These are phyloP conservation scores for Suillus hirtellus DNA, from an alignment of 768 basidiomycete species.

Conservation along the genomic window DNA sequence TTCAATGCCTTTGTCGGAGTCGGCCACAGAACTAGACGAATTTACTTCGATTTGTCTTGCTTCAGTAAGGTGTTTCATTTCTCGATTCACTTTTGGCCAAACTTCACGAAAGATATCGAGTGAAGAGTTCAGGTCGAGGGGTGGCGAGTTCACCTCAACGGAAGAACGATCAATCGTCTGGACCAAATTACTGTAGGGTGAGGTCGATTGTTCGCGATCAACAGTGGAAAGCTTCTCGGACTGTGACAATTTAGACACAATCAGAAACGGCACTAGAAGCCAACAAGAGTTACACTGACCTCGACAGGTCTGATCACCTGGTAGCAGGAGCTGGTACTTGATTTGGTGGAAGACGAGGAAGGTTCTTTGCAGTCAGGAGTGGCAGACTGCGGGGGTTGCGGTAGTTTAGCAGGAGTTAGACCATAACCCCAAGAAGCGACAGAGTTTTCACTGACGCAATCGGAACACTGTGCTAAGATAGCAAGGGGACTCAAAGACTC, in stretches of 20 bases:
- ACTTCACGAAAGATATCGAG: constrained; percentile 27
- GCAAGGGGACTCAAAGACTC: not conserved
- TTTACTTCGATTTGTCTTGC: constrained; percentile 9
- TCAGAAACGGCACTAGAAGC: not conserved
- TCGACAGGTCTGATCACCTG: constrained; percentile 7
- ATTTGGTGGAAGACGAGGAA: not conserved
- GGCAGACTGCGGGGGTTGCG: constrained; percentile 2
- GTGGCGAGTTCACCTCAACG: constrained; percentile 21
- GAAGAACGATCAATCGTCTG: not conserved
- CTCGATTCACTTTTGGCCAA: constrained; percentile 40
- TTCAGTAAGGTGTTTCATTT: constrained; percentile 35
- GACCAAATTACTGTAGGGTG: not conserved
- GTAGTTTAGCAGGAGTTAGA: constrained; percentile 1
- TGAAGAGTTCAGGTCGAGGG: constrained; percentile 11
- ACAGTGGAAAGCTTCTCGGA: constrained; percentile 1
- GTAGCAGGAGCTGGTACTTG: too few species aligned
- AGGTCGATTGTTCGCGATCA: not conserved
- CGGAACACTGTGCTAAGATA: not conserved
- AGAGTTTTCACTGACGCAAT: not conserved
- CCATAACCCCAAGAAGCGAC: not conserved
- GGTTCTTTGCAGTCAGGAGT: not conserved
- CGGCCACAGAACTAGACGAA: not conserved
- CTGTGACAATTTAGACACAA: not conserved
- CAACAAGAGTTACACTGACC: not conserved
- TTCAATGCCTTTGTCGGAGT: not conserved